Evolutionary conservation across 768 basidiomycete species (phyloP).

Genomic region (Suillus paluster): DNA sequence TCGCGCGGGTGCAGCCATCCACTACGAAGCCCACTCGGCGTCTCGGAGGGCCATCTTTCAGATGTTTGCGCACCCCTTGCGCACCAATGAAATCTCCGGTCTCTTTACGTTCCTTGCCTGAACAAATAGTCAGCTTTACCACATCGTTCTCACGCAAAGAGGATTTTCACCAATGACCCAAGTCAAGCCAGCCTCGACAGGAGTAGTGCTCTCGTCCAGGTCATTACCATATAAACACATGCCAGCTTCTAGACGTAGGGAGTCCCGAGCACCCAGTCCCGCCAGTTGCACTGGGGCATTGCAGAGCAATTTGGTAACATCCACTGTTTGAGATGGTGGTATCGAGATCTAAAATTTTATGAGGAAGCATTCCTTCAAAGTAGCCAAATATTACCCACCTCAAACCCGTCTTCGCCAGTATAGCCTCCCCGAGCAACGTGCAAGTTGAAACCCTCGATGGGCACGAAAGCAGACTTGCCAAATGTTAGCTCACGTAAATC

Average conservation of each 20-base stretch:
- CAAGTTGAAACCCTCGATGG: constrained; percentile 61
- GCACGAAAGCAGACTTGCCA: constrained; percentile 80
- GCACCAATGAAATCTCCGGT: constrained; percentile 79
- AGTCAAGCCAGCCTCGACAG: constrained; percentile 87
- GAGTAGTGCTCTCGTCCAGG: constrained; percentile 82
- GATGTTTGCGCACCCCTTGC: constrained; percentile 68
- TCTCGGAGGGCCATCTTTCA: constrained; percentile 78
- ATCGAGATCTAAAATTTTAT: constrained; percentile 74
- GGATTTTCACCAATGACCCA: constrained; percentile 88
- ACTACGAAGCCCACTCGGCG: constrained; percentile 84
- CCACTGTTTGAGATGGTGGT: constrained; percentile 74
- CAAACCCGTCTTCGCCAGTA: constrained; percentile 98
- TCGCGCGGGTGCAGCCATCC: constrained; percentile 84
- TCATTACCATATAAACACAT: constrained; percentile 98
- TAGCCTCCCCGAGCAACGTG: constrained; percentile 96
- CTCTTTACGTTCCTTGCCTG: constrained; percentile 84
- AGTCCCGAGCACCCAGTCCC: constrained; percentile 92
- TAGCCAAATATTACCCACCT: constrained; percentile 51
- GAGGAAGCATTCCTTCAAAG: constrained; percentile 8
- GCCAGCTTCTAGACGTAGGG: constrained; percentile 93
- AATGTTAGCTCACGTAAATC: constrained; percentile 81
- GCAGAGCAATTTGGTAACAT: constrained; percentile 67
- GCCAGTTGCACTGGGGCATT: constrained; percentile 74
- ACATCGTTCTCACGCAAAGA: background rate
- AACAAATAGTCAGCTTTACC: background rate